Conservation (phyloP, 2,329 filamentous ascomycete genomes). For the Penicillium oxalicum region DNA sequence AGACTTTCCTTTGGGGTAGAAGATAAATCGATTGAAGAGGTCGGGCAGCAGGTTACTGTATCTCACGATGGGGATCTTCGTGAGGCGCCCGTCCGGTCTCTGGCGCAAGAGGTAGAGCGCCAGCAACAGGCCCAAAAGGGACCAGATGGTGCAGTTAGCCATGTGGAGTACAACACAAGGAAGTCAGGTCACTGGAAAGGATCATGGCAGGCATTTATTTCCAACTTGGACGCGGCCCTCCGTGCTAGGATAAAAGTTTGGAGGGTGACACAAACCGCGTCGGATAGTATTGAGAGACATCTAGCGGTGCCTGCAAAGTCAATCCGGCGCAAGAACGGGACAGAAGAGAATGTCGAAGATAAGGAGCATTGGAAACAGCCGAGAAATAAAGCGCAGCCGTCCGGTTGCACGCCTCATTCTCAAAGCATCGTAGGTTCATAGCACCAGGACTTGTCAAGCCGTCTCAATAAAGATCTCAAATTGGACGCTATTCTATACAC, state of each 20-base stretch:
- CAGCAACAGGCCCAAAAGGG: conserved; percentile 9
- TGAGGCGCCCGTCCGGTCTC: conserved; percentile 6
- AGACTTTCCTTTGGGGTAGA: conserved; percentile 16
- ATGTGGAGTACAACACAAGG: background rate
- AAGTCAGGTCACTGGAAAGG: background rate
- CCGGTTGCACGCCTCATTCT: background rate
- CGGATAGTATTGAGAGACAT: conserved; percentile 13
- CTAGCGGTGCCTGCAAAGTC: background rate
- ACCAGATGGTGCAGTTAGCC: conserved; percentile 5
- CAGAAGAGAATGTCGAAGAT: background rate
- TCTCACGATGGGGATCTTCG: conserved; percentile 20
- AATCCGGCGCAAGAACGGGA: background rate
- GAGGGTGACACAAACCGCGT: conserved; percentile 13
- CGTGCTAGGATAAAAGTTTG: conserved; percentile 2
- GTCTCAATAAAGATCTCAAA: background rate
- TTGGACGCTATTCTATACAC: conserved; percentile 9
- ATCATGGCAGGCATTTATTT: background rate
- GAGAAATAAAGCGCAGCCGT: too few species aligned
- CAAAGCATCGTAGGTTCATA: background rate
- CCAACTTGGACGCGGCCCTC: background rate
- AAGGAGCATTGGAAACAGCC: background rate
- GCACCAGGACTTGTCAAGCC: background rate
- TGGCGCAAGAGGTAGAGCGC: conserved; percentile 8
- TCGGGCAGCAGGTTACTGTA: conserved; percentile 18
- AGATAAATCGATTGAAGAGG: conserved; percentile 23